Base-by-base conservation (phyloP, 495 filamentous ascomycete genomes). In the Paragyromitra xinjiangensis region DNA sequence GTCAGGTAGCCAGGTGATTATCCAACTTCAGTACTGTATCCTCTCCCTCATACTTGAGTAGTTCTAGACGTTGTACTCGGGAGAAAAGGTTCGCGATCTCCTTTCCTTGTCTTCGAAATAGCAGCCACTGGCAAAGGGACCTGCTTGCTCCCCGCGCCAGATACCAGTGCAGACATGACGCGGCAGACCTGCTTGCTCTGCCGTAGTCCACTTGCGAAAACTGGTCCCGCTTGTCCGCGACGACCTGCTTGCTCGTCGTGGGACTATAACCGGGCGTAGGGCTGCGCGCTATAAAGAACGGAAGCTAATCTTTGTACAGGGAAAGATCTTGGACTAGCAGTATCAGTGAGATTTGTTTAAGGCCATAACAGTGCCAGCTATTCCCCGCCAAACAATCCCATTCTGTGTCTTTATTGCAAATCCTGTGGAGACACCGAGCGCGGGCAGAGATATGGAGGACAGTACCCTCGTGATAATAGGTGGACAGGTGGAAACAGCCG, bases 221-320 rank as follows among this genome's bases (percentile, higher is more conserved):
- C 37, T 77, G 59, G 76, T 77, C 76, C 76, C 59, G 34, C 39
- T 77, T 16, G 44, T 48, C 37, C 55, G 64, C 76, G 72, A 71
- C 44, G 72, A 71, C 76, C 72, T 64, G 76, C 44, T 69, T 58
- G 76, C 65, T 77, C 24, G 58, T 70, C 65, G 76, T 74, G 76
- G 62, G 58, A 50, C 65, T 29, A 70, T 39, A 64, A 59, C 51
- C 58, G 67, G 73, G 73, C 40, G 59, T 22, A 55, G 59, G 72
- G 40, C 61, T 64, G 55, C 16, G 40, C 53, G 16, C 50, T 45
- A 39, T 69, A 11, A 29, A 45, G 40, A 6, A 45, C 45, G n/a
- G 71, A 58, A 29, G 29, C 64, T 40, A 26, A 55, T 51, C 16
- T 45, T 67, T 55, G 29, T 63, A 2, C 66, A 79, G 77, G 77